Base-by-base conservation (phyloP, 2,329 filamentous ascomycete genomes). In the Ophiocordyceps camponoti-leonardi region DNA sequence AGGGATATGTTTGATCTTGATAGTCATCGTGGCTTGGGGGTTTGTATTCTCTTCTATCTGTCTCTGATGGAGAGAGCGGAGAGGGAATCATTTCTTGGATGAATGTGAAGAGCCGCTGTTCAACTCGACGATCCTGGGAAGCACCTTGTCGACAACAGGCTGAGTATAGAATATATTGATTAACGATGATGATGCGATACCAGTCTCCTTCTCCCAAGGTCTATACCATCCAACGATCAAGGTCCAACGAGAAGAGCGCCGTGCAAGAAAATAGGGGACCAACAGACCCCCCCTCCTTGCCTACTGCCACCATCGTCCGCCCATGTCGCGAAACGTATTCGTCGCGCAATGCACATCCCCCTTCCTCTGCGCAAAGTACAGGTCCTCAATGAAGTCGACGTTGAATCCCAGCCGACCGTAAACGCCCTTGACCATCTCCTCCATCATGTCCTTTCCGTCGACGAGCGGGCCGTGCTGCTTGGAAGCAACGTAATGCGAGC, bases 341-440 rank as follows among this genome's bases (percentile, higher is more conserved):
- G 52, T 50, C 6, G 45, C 49, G 33, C 52, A 54, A 23, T 61
- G 58, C 40, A 61, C 44, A 18, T 60, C 58, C 1, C 58, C 58
- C 4, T 35, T 23, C 0, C 14, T 0, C 4, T 51, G 51, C 30
- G 58, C 56, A 1, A 51, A 52, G 8, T 51, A 14, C 48, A 49
- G 59, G 30, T 56, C 53, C 20, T 61, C 57, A 4, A 57, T 47
- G 8, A 49, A 59, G 0, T 51, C 53, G 0, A 60, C 44, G 10
- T 53, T 52, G 2, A 47, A 52, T 0, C 52, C 52, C 1, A 47
- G 55, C 12, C 33, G 48, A 0, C 47, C 46, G 45, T 59, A 59
- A 1, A 48, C 50, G 8, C 47, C 44, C 0, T 12, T 43, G 1
- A 52, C 50, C 11, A 46, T 52, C 13, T 48, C 43, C 7, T 50